Percentiles rank a stretch among this genome's conserved stretches.
Evolutionary conservation across 257 asterid species (phyloP).

Genomic region (Buddleja alternifolia): DNA sequence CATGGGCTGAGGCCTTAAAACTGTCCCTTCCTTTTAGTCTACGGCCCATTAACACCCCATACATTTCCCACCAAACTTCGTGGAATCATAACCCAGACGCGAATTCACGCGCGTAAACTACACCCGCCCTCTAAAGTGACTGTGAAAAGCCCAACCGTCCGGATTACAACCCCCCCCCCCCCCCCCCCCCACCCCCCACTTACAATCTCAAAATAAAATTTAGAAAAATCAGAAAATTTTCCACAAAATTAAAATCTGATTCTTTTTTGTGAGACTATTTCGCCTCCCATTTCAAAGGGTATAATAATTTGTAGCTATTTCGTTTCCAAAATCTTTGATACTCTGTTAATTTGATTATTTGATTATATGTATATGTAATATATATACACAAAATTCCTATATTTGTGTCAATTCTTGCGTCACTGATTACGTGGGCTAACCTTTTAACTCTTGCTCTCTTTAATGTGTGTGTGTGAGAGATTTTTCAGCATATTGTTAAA

Average conservation of each 20-base stretch:
- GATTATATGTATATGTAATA: too few species aligned
- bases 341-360: background rate
- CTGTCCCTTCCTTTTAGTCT: background rate
- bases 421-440: conserved; percentile 34
- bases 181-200: background rate
- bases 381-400: background rate
- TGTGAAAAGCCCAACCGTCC: conserved; percentile 26
- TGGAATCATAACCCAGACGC: conserved; percentile 1
- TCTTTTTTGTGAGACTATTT: background rate
- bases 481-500: background rate
- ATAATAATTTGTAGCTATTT: background rate
- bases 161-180: background rate
- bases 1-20: background rate
- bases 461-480: background rate
- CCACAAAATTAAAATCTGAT: background rate
- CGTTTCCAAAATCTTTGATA: conserved; percentile 1
- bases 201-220: background rate
- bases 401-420: conserved; percentile 17
- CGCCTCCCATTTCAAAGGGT: conserved; percentile 1
- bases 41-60: conserved; percentile 11
- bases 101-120: background rate
- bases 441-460: conserved; percentile 2
- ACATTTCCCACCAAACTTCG: background rate
- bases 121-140: conserved; percentile 9
- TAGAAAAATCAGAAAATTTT: conserved; percentile 6